A percentile compares a stretch with the other conserved stretches of the same genome.
These are phyloP conservation scores for Bipolaris bicolor DNA, from an alignment of 2,329 filamentous ascomycete species.

Conservation along the genomic window DNA sequence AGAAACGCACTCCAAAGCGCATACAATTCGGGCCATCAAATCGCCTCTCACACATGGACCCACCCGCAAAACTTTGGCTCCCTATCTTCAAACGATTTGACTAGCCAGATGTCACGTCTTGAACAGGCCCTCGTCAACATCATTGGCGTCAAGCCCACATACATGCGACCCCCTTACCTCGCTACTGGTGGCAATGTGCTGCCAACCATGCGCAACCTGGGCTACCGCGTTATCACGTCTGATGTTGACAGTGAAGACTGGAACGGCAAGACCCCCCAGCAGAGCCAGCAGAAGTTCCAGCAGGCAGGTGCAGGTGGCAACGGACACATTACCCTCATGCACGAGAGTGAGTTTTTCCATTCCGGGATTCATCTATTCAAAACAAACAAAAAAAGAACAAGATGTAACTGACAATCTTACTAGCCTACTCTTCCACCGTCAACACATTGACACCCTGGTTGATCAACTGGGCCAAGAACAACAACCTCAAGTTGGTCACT, in stretches of 20 bases:
- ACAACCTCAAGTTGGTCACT: conserved; percentile 45
- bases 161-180: conserved; percentile 48
- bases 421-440: conserved; percentile 39
- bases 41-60: conserved; percentile 46
- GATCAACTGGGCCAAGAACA: conserved; percentile 47
- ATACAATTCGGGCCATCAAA: conserved; percentile 45
- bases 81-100: conserved; percentile 37
- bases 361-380: too few species aligned
- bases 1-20: conserved; percentile 39
- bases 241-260: conserved; percentile 46
- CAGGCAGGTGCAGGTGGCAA: conserved; percentile 43
- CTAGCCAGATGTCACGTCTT: conserved; percentile 40
- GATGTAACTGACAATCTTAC: not conserved
- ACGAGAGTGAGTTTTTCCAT: conserved; percentile 30
- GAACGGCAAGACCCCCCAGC: conserved; percentile 40
- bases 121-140: conserved; percentile 47
- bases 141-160: conserved; percentile 46
- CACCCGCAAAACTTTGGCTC: conserved; percentile 44
- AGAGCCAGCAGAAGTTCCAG: conserved; percentile 43
- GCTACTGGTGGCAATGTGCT: conserved; percentile 42
- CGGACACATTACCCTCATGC: conserved; percentile 46
- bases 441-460: conserved; percentile 45
- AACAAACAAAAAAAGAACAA: not conserved
- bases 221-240: conserved; percentile 45
- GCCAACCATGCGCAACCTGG: conserved; percentile 41